Percentiles rank a stretch among this genome's conserved stretches.
Evolutionary conservation across 805 yeast genomes (phyloP).

Genomic region (Ogataea ramenticola): DNA sequence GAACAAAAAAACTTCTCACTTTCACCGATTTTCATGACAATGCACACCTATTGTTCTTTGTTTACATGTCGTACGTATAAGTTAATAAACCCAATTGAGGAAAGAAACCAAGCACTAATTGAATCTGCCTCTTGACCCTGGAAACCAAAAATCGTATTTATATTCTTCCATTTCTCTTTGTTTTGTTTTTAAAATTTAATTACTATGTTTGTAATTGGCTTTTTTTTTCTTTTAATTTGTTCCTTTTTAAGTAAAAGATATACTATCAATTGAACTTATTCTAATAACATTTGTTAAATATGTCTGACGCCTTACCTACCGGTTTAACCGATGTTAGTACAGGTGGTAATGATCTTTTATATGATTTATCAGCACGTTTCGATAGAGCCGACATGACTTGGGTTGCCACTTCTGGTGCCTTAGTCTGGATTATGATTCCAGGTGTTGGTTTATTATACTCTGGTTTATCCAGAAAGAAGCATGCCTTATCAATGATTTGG

Average conservation of each 20-base stretch:
- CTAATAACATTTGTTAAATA: conserved; percentile 1
- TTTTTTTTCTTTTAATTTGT: background rate
- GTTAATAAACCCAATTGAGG: too few relatives aligned
- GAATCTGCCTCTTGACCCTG: too few relatives aligned
- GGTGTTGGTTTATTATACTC: conserved; percentile 92
- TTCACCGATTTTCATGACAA: too few relatives aligned
- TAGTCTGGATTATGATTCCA: conserved; percentile 95
- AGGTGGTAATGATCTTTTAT: conserved; percentile 74
- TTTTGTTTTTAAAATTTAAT: background rate
- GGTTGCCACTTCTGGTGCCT: conserved; percentile 67
- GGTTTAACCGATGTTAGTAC: conserved; percentile 55
- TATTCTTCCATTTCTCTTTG: background rate
- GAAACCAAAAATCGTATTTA: background rate
- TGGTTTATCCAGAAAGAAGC: conserved; percentile 90
- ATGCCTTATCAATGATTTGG: conserved; percentile 92
- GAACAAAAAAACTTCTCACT: too few relatives aligned
- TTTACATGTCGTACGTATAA: too few relatives aligned
- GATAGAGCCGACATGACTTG: conserved; percentile 78
- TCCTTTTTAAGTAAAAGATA: too few relatives aligned
- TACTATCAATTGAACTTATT: background rate
- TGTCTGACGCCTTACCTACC: conserved; percentile 17
- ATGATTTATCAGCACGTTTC: conserved; percentile 64
- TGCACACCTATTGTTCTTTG: too few relatives aligned
- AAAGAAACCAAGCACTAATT: background rate
- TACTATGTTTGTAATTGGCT: too few relatives aligned